A percentile compares a stretch with the other conserved stretches of the same genome.
Evolutionary conservation across 441 rosid species (phyloP).

Genomic region (Populus hybrid): DNA sequence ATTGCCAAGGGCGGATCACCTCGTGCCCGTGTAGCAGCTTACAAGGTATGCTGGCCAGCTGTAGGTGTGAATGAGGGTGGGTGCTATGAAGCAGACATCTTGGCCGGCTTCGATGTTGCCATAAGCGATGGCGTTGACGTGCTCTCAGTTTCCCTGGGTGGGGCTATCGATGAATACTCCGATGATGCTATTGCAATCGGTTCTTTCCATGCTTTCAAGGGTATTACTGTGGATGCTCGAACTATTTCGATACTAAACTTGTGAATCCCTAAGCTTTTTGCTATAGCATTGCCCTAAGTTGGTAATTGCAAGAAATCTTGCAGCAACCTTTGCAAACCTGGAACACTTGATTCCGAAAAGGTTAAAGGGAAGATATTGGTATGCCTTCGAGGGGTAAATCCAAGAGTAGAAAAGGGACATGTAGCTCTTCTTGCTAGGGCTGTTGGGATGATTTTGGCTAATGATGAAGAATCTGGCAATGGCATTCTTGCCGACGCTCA

Average conservation of each 20-base stretch:
- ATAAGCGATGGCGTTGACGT: slow-evolving; percentile 65
- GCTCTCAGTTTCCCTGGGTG: slow-evolving; percentile 63
- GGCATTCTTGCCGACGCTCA: slow-evolving; percentile 53
- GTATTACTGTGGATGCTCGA: slow-evolving; percentile 20
- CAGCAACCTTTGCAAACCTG: slow-evolving; percentile 39
- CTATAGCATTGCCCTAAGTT: neutral
- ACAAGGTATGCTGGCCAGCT: slow-evolving; percentile 80
- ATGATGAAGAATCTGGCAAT: slow-evolving; percentile 34
- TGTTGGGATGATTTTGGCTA: slow-evolving; percentile 54
- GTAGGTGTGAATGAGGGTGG: slow-evolving; percentile 22
- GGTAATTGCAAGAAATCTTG: neutral
- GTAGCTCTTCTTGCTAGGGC: slow-evolving; percentile 48
- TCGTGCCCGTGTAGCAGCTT: slow-evolving; percentile 65
- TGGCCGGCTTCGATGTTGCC: slow-evolving; percentile 61
- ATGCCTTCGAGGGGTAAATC: slow-evolving; percentile 42
- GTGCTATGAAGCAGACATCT: slow-evolving; percentile 58
- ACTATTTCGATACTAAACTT: neutral
- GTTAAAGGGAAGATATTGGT: slow-evolving; percentile 53
- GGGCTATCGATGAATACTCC: slow-evolving; percentile 24
- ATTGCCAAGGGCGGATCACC: slow-evolving; percentile 81
- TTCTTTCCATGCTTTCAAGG: slow-evolving; percentile 55
- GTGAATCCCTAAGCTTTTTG: neutral
- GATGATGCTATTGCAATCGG: slow-evolving; percentile 45
- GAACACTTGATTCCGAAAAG: slow-evolving; percentile 42
- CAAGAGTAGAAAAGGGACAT: slow-evolving; percentile 49